These are phyloP conservation scores for Astrothelium subdiscretum DNA, from an alignment of 495 filamentous ascomycete genomes.

Conservation along the genomic window DNA sequence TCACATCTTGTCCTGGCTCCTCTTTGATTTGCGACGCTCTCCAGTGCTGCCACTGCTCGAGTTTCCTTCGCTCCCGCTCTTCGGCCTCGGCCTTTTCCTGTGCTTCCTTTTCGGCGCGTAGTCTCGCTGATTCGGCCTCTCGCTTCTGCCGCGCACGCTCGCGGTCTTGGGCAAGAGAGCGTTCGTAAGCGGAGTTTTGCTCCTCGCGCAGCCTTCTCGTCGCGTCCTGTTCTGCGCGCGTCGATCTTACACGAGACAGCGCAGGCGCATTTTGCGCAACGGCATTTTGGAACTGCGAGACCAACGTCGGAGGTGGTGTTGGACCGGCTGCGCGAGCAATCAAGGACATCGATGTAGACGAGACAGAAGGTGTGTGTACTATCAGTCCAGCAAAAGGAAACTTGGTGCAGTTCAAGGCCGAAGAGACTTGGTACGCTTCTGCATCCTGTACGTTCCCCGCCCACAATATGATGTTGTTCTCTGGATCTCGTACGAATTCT, in stretches of 20 bases:
- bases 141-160: slow-evolving; percentile 62
- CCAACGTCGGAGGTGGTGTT: slow-evolving; percentile 50
- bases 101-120: slow-evolving; percentile 50
- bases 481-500: slow-evolving; percentile 55
- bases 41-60: slow-evolving; percentile 71
- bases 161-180: slow-evolving; percentile 74
- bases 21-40: slow-evolving; percentile 51
- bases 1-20: slow-evolving; percentile 54
- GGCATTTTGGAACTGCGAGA: slow-evolving; percentile 57
- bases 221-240: slow-evolving; percentile 64
- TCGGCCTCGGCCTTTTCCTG: slow-evolving; percentile 52
- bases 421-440: slow-evolving; percentile 84
- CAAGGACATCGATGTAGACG: slow-evolving; percentile 75
- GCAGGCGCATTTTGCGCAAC: slow-evolving; percentile 58
- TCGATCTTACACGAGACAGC: slow-evolving; percentile 53
- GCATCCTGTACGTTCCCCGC: slow-evolving; percentile 82
- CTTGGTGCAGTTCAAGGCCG: slow-evolving; percentile 71
- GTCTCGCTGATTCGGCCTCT: slow-evolving; percentile 61
- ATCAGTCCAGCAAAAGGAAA: slow-evolving; percentile 81
- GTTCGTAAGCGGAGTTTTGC: slow-evolving; percentile 87
- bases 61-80: slow-evolving; percentile 43
- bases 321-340: slow-evolving; percentile 63
- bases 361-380: slow-evolving; percentile 69
- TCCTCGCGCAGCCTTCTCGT: slow-evolving; percentile 65
- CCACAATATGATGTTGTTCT: slow-evolving; percentile 76